These are phyloP conservation scores for Yarrowia hollandica DNA, from an alignment of 805 yeast genomes.

Conservation along the genomic window DNA sequence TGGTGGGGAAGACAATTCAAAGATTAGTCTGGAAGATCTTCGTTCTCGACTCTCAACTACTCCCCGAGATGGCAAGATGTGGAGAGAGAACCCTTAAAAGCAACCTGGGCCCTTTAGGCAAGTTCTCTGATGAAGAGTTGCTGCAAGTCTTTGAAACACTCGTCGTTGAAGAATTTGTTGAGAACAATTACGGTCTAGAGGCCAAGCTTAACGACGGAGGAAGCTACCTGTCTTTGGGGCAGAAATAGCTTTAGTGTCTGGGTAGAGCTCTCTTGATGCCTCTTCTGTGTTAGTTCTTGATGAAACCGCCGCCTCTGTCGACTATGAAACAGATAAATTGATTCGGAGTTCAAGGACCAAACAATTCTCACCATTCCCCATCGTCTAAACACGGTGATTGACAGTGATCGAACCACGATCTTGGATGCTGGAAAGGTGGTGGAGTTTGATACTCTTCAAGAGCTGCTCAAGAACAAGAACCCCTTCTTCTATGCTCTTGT, in stretches of 20 bases:
- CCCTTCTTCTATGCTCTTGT: conserved; percentile 71
- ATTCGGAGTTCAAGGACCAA: conserved; percentile 58
- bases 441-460: neutral
- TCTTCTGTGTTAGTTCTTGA: conserved; percentile 71
- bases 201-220: conserved; percentile 46
- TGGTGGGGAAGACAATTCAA: conserved; percentile 55
- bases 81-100: conserved; percentile 61
- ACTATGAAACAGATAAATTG: conserved; percentile 55
- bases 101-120: conserved; percentile 61
- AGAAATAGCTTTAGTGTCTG: conserved; percentile 73
- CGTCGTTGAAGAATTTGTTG: conserved; percentile 54
- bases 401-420: conserved; percentile 71
- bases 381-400: conserved; percentile 76
- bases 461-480: conserved; percentile 54
- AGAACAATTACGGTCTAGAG: conserved; percentile 50
- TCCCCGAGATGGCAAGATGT: conserved; percentile 69
- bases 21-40: conserved; percentile 55
- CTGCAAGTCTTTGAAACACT: conserved; percentile 58
- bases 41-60: conserved; percentile 60
- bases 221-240: conserved; percentile 74
- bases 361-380: conserved; percentile 86
- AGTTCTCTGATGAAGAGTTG: conserved; percentile 50
- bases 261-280: conserved; percentile 64
- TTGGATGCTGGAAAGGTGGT: conserved; percentile 69
- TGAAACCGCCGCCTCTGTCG: conserved; percentile 81